Evolutionary conservation across 2,329 filamentous ascomycete species (phyloP).

Genomic region (Neoscytalidium dimidiatum): DNA sequence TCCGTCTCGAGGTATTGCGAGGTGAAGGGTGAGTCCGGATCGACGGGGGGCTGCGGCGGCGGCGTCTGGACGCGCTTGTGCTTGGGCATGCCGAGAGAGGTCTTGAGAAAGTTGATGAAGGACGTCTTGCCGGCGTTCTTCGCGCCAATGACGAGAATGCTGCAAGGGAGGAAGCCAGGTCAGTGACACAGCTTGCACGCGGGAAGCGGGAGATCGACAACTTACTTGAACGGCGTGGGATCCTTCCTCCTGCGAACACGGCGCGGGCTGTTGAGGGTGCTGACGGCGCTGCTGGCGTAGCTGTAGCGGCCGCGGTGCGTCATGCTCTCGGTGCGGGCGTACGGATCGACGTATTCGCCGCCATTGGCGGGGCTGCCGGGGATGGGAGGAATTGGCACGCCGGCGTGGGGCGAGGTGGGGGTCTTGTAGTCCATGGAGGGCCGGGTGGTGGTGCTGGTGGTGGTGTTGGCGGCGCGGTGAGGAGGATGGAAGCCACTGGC

Average conservation of each 20-base stretch:
- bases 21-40: constrained; percentile 63
- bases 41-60: constrained; percentile 47
- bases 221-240: constrained; percentile 97
- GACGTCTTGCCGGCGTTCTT: constrained; percentile 91
- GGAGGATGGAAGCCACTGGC: constrained; percentile 29
- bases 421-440: constrained; percentile 34
- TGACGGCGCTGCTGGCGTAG: constrained; percentile 89
- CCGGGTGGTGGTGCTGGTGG: constrained; percentile 33
- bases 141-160: constrained; percentile 86
- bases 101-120: constrained; percentile 93
- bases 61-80: constrained; percentile 65
- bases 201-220: constrained; percentile 27
- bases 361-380: constrained; percentile 45
- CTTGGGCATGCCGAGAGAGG: constrained; percentile 77
- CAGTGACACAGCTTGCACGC: constrained; percentile 14
- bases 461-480: no score
- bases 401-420: constrained; percentile 43
- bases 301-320: constrained; percentile 94
- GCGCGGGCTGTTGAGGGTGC: constrained; percentile 89
- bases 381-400: constrained; percentile 12
- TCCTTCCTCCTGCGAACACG: constrained; percentile 93
- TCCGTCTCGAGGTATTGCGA: constrained; percentile 93
- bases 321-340: constrained; percentile 89
- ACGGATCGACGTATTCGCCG: constrained; percentile 62
- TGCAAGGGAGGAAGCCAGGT: constrained; percentile 40